These are phyloP conservation scores for Aspergillus tubingensis DNA, from an alignment of 2,329 filamentous ascomycete genomes.

Conservation along the genomic window DNA sequence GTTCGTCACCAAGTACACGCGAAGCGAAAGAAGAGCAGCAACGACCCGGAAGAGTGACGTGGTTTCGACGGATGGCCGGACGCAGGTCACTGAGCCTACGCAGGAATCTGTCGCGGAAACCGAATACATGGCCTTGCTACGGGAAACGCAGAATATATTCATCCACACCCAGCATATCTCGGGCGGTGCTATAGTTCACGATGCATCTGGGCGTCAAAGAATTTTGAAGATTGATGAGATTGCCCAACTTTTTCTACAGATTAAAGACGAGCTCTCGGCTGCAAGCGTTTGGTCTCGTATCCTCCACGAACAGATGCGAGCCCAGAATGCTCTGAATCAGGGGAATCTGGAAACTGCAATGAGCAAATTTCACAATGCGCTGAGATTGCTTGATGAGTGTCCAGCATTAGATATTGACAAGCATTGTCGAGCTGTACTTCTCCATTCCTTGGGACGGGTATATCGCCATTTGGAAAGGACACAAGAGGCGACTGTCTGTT, in stretches of 20 bases:
- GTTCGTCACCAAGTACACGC: slow-evolving; percentile 27
- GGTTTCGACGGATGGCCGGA: slow-evolving; percentile 11
- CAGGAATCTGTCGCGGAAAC: slow-evolving; percentile 19
- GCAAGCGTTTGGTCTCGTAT: slow-evolving; percentile 24
- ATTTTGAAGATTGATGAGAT: slow-evolving; percentile 35
- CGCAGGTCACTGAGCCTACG: slow-evolving; percentile 6
- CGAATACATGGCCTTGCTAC: slow-evolving; percentile 21
- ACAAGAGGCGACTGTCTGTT: slow-evolving; percentile 31
- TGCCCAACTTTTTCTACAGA: slow-evolving; percentile 31
- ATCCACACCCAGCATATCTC: slow-evolving; percentile 30
- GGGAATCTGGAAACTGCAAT: slow-evolving; percentile 26
- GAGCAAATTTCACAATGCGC: slow-evolving; percentile 27
- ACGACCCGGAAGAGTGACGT: slow-evolving; percentile 18
- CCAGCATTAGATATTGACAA: slow-evolving; percentile 29
- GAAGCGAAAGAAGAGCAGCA: slow-evolving; percentile 18
- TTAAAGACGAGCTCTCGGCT: slow-evolving; percentile 27
- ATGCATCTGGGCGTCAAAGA: slow-evolving; percentile 32
- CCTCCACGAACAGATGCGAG: slow-evolving; percentile 21
- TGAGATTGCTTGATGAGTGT: slow-evolving; percentile 25
- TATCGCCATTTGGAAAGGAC: slow-evolving; percentile 28
- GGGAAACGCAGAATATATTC: slow-evolving; percentile 23
- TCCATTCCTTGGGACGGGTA: slow-evolving; percentile 30
- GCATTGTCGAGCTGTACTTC: slow-evolving; percentile 26
- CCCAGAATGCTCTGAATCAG: slow-evolving; percentile 26
- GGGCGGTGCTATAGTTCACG: slow-evolving; percentile 30